Base-by-base conservation (phyloP, 352 stramenopile species). In the Phytophthora europaea region DNA sequence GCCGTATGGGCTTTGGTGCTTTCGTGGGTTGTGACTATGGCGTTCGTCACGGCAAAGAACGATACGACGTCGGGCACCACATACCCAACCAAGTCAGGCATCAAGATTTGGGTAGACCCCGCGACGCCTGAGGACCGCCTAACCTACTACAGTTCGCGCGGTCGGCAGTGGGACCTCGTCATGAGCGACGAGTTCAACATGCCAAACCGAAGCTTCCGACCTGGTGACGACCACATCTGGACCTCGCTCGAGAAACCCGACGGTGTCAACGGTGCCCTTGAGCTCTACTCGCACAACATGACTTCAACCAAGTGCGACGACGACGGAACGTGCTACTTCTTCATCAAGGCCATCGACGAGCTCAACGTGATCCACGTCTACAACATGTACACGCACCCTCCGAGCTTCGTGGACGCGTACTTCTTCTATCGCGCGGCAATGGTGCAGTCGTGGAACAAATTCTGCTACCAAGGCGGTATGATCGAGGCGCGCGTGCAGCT, bases 131-230 rank as follows among this genome's bases (percentile, higher is more conserved):
- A 51, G 1, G 70, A 86, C 4, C 55, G 9, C 10, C 75, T 81
- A 12, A 68, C 38, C 3, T 90, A 90, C 67, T 75, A 38, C 0
- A 83, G 63, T 9, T 93, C 86, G 0, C 83, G 84, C 22, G 81
- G 84, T 1, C 40, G 65, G 0, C 55, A 40, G 43, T 93, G 84
- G 81, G 64, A 93, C 7, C 75, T 98, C 5, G 85, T 97, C 47
- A 98, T 98, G 90, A 98, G 92, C 28, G 96, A 99, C 82, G 96
- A 99, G 77, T 99, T 99, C 75, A 92, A 99, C 73, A 85, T 82
- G 55, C 79, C 91, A 3, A 89, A 91, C 20, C 85, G 97, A 2
- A 89, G 68, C 36, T 99, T 99, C 73, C 64, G 78, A 33, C 94
- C 98, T 22, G 97, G 97, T 7, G 67, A 88, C 22, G 97, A 99